Conservation (phyloP, 306 rosid species). For the Mucuna pruriens region DNA sequence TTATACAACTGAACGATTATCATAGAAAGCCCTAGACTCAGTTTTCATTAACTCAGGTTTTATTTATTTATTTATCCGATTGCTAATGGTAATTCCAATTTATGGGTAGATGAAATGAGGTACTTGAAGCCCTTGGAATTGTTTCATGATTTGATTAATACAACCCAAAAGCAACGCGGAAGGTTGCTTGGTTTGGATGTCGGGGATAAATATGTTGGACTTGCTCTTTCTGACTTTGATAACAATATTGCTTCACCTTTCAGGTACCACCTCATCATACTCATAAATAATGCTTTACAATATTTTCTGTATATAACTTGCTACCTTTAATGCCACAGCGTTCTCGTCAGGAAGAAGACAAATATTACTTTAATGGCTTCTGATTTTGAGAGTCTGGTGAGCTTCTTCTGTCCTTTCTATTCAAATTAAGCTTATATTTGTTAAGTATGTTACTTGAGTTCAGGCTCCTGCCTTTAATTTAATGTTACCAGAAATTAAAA, state of each 20-base stretch:
- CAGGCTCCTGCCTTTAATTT: constrained; percentile 15
- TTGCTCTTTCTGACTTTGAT: constrained; percentile 67
- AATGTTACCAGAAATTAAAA: constrained; percentile 6
- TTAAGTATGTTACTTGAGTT: not conserved
- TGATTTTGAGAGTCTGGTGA: constrained; percentile 72
- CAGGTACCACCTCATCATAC: constrained; percentile 40
- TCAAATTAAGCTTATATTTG: constrained; percentile 15
- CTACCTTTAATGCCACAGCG: constrained; percentile 53
- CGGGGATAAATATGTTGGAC: constrained; percentile 80
- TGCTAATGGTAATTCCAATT: no score
- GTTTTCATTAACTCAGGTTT: not conserved
- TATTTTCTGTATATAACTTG: constrained; percentile 18
- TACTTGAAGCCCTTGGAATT: constrained; percentile 58
- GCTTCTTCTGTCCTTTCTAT: constrained; percentile 25
- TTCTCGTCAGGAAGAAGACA: constrained; percentile 68
- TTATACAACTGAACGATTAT: no score
- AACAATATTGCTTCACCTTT: constrained; percentile 76
- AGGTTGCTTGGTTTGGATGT: constrained; percentile 87
- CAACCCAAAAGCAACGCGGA: constrained; percentile 43
- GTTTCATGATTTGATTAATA: constrained; percentile 55
- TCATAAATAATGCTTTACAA: not conserved
- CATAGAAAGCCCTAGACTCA: not conserved
- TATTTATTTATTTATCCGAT: not conserved
- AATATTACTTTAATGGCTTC: constrained; percentile 57
- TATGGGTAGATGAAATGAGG: constrained; percentile 51